Base-by-base conservation (phyloP, 352 stramenopile genomes). In the Phytophthora uliginosa region DNA sequence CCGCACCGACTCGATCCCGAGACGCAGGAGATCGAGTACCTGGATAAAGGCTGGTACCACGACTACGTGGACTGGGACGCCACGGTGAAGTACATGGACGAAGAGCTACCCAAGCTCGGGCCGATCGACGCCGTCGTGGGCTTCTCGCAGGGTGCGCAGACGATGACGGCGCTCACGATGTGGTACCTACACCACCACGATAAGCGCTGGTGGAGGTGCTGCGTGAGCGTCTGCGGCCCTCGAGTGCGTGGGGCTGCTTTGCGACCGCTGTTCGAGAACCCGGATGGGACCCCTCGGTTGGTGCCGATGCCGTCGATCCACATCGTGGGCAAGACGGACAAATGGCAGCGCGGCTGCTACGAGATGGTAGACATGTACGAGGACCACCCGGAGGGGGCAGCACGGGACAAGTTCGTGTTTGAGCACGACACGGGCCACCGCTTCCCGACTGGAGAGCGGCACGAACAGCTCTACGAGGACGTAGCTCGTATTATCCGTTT, bases 131-230 rank as follows among this genome's bases (percentile, higher is more conserved):
- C 85, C n/a, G 73, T 89, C 17, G 24, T 92, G 18, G 84, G 83
- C 7, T 95, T 95, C 65, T 95, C 86, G 0, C 88, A 95, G 40
- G 86, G 88, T 7, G 83, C 72, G 9, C 75, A 86, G 50, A 70
- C 89, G 18, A 74, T 82, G 59, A 84, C 81, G 7, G 65, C 77
- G 34, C 59, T 90, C n/a, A 71, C 78, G 18, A 84, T 85, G 82
- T 79, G 78, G 65, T 85, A 78, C 34, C 45, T 81, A 24, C 69
- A 79, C 4, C 52, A 81, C 26, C 56, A 71, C 36, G 77, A 77
- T 18, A 65, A 55, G 45, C 56, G 58, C 9, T 79, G 71, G 66
- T 93, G 85, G 82, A 88, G 82, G 22, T 76, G 88, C 59, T 81
- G 74, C 36, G 73, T 93, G 28, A 85, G 77, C 56, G 76, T 89